These are phyloP conservation scores for Trichoderma sp. DNA, from an alignment of 2,329 filamentous ascomycete genomes.

Conservation along the genomic window DNA sequence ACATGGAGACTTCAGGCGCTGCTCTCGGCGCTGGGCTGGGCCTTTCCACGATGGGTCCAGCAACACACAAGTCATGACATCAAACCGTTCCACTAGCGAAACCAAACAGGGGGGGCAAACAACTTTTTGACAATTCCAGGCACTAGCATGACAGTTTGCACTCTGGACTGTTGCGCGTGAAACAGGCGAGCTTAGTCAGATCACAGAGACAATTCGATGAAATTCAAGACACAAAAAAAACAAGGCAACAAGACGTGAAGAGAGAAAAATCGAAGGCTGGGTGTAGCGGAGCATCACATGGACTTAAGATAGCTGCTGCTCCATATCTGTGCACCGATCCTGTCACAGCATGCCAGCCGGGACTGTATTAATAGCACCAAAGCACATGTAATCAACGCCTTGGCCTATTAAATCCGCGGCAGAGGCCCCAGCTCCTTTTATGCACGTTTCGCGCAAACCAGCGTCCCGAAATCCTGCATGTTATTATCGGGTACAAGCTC, in stretches of 20 bases:
- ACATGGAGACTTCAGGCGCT: constrained; percentile 12
- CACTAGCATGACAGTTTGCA: neutral
- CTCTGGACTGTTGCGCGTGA: constrained; percentile 1
- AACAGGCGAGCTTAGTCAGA: constrained; percentile 19
- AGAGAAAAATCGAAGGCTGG: neutral
- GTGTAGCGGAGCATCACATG: neutral
- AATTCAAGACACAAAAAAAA: neutral
- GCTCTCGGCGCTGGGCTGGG: neutral
- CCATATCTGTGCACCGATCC: neutral
- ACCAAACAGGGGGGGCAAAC: neutral
- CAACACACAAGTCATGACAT: constrained; percentile 5
- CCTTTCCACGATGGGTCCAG: neutral
- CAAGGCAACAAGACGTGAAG: neutral
- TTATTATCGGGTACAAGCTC: neutral
- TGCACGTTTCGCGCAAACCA: neutral
- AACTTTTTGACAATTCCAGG: neutral
- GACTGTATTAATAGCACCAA: neutral
- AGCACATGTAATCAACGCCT: neutral
- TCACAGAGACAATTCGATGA: neutral
- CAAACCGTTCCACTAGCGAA: constrained; percentile 16
- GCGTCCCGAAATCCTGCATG: neutral
- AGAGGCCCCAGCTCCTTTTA: neutral
- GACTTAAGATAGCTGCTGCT: constrained; percentile 10
- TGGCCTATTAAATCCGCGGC: neutral
- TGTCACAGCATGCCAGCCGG: neutral